Percentiles rank a stretch among this genome's conserved stretches.
Conservation (phyloP, 495 filamentous ascomycete genomes). For the Durotheca rogersii region DNA sequence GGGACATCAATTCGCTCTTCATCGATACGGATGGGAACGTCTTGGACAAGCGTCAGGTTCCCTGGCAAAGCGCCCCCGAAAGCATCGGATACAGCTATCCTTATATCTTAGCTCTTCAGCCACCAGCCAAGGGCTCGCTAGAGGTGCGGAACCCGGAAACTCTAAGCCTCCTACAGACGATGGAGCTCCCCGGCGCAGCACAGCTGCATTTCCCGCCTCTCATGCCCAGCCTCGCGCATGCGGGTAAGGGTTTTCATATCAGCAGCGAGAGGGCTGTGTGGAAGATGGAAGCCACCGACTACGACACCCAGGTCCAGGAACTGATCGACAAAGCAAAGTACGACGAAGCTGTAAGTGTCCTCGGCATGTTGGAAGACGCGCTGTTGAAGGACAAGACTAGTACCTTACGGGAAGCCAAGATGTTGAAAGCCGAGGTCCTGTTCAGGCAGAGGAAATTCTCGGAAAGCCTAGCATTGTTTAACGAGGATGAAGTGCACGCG, state of each 20-base stretch:
- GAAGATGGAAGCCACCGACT: slow-evolving; percentile 93
- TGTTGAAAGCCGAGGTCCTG: slow-evolving; percentile 82
- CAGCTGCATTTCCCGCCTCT: slow-evolving; percentile 92
- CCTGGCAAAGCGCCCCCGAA: slow-evolving; percentile 86
- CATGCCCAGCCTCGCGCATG: slow-evolving; percentile 87
- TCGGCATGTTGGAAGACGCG: slow-evolving; percentile 88
- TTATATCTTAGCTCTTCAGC: slow-evolving; percentile 84
- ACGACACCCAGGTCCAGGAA: slow-evolving; percentile 87
- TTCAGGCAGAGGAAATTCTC: slow-evolving; percentile 82
- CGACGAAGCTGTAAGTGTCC: slow-evolving; percentile 89
- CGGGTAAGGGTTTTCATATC: slow-evolving; percentile 91
- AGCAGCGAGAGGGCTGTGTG: slow-evolving; percentile 86
- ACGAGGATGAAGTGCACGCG: slow-evolving; percentile 72
- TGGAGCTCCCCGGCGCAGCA: slow-evolving; percentile 74
- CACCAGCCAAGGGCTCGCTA: slow-evolving; percentile 77
- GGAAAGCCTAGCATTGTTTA: slow-evolving; percentile 89
- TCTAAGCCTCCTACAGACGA: slow-evolving; percentile 79
- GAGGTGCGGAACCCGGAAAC: slow-evolving; percentile 95
- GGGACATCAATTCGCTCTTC: slow-evolving; percentile 94
- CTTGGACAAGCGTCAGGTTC: slow-evolving; percentile 81
- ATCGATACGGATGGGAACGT: slow-evolving; percentile 80
- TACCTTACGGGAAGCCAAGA: slow-evolving; percentile 77
- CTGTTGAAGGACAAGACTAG: slow-evolving; percentile 80
- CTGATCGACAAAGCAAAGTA: slow-evolving; percentile 72
- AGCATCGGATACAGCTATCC: slow-evolving; percentile 94